Evolutionary conservation across 305 asterid genomes (phyloP).

Genomic region (Nicotiana rustica): DNA sequence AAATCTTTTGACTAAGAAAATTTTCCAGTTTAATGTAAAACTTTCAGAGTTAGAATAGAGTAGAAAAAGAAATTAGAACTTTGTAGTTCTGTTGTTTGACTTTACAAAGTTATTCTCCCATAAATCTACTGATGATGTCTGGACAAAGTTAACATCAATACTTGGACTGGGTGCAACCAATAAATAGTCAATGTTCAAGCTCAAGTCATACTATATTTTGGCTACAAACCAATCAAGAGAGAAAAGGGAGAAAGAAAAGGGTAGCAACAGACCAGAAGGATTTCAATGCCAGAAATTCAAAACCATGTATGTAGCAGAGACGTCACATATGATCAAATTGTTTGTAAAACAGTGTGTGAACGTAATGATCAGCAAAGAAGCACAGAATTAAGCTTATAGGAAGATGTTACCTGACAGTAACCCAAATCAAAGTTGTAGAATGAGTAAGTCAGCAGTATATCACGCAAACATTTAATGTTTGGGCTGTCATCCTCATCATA

Average conservation of each 20-base stretch:
- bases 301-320: neutral
- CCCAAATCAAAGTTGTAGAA: slow-evolving; percentile 99
- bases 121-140: slow-evolving; percentile 14
- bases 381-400: neutral
- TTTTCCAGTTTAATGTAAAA: slow-evolving; percentile 17
- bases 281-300: neutral
- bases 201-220: neutral
- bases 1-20: slow-evolving; percentile 2
- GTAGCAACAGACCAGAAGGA: neutral
- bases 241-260: neutral
- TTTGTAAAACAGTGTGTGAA: neutral
- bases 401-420: slow-evolving; percentile 87
- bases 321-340: neutral
- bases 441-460: slow-evolving; percentile 94
- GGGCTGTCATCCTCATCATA: slow-evolving; percentile 98
- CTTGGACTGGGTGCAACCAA: slow-evolving; percentile 2
- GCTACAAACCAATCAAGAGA: neutral
- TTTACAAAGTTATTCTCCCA: neutral
- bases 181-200: neutral
- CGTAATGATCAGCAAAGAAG: neutral
- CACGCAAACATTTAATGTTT: slow-evolving; percentile 79
- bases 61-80: neutral
- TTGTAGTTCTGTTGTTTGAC: neutral
- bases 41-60: neutral
- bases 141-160: slow-evolving; percentile 2